A percentile compares a stretch with the other conserved stretches of the same genome.
phyloP scores from a whole-genome alignment of 73 alveolate genomes.

The Paramecium biaurelia region DNA sequence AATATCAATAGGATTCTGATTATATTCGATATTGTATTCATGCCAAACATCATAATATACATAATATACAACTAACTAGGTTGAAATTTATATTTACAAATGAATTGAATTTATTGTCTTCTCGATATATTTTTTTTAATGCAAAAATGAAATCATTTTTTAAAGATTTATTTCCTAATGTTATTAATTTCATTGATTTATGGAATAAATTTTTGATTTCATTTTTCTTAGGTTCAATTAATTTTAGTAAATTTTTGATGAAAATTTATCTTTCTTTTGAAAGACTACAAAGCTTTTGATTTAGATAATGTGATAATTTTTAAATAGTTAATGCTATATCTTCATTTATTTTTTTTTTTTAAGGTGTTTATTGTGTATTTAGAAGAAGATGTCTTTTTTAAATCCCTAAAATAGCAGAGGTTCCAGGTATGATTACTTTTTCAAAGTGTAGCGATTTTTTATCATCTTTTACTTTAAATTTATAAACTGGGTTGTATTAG shows the following conservation, averaged over 20 bases:
- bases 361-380: background rate
- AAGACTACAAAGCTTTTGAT: background rate
- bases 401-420: background rate
- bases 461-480: background rate
- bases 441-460: background rate
- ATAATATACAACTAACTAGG: background rate
- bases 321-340: background rate
- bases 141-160: constrained; percentile 14
- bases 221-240: background rate
- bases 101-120: background rate
- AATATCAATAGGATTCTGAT: background rate
- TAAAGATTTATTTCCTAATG: background rate
- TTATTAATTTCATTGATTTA: background rate
- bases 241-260: background rate
- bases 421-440: background rate
- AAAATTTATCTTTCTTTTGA: background rate
- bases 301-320: background rate
- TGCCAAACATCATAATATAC: constrained; percentile 30
- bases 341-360: background rate
- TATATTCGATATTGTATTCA: background rate
- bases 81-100: background rate
- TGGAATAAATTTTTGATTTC: background rate
- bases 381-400: background rate
- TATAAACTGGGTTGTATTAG: background rate
- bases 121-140: background rate